Percentiles rank a stretch among this genome's conserved stretches.
Evolutionary conservation across 2,329 filamentous ascomycete genomes (phyloP).

Genomic region (Fusarium abutilonis): DNA sequence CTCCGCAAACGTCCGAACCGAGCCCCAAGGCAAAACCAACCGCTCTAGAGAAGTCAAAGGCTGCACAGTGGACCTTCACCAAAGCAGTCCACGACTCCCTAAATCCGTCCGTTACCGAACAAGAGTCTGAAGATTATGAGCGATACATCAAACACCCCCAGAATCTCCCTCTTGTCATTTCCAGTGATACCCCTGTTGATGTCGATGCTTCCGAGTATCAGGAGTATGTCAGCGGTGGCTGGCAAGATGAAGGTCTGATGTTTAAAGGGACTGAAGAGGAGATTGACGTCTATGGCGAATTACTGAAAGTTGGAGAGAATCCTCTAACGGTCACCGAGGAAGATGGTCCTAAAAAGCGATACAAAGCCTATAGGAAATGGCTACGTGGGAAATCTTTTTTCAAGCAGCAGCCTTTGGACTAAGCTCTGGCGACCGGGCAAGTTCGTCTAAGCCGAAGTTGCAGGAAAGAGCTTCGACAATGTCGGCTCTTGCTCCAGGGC

Average conservation of each 20-base stretch:
- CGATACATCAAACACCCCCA: conserved; percentile 91
- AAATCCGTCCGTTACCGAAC: conserved; percentile 79
- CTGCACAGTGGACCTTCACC: conserved; percentile 87
- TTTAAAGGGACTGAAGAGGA: conserved; percentile 60
- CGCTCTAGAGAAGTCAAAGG: conserved; percentile 77
- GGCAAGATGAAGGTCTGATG: conserved; percentile 67
- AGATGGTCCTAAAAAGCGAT: conserved; percentile 89
- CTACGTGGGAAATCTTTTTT: conserved; percentile 93
- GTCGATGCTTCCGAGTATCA: conserved; percentile 74
- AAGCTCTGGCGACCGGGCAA: conserved; percentile 33
- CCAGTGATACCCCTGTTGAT: conserved; percentile 70
- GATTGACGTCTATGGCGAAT: conserved; percentile 73
- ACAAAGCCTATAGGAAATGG: conserved; percentile 97
- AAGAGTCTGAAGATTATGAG: conserved; percentile 86
- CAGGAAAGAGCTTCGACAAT: conserved; percentile 46
- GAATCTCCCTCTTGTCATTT: conserved; percentile 83
- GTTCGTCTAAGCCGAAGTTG: neutral
- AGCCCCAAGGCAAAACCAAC: conserved; percentile 63
- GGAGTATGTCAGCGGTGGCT: conserved; percentile 79
- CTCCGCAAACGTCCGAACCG: conserved; percentile 33
- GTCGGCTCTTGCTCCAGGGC: conserved; percentile 42
- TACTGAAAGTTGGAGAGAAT: conserved; percentile 80
- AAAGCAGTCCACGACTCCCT: conserved; percentile 87
- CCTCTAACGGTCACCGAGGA: conserved; percentile 88
- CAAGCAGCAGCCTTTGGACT: conserved; percentile 81